Conservation (phyloP, 1,284 basidiomycete species). For the Coniferiporia sulphurascens region DNA sequence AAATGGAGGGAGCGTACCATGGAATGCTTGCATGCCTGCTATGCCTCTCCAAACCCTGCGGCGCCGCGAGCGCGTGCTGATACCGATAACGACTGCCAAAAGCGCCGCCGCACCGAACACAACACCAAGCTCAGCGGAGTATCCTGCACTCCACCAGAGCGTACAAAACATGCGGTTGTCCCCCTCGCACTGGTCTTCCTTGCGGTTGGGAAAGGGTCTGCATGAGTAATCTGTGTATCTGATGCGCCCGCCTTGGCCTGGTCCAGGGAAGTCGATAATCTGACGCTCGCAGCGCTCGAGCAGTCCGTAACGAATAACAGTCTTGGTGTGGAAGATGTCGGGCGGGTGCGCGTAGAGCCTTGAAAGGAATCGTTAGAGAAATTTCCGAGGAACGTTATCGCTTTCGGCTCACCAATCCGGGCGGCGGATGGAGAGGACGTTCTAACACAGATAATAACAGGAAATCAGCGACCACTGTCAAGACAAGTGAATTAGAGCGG, state of each 20-base stretch:
- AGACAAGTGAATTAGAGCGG: neutral
- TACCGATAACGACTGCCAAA: constrained; percentile 56
- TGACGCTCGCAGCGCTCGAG: constrained; percentile 51
- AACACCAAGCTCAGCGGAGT: constrained; percentile 54
- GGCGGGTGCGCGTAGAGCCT: constrained; percentile 57
- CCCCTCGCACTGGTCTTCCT: constrained; percentile 55
- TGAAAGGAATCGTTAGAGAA: constrained; percentile 23
- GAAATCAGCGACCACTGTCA: neutral
- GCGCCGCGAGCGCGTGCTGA: constrained; percentile 66
- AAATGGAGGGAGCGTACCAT: constrained; percentile 35
- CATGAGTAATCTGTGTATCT: constrained; percentile 56
- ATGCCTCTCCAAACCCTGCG: constrained; percentile 70
- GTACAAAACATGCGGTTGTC: constrained; percentile 47
- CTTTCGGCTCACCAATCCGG: constrained; percentile 55
- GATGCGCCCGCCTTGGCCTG: constrained; percentile 38
- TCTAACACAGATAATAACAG: constrained; percentile 34
- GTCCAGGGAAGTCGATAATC: constrained; percentile 43
- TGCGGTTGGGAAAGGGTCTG: constrained; percentile 58
- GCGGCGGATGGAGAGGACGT: constrained; percentile 49
- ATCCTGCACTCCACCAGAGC: constrained; percentile 66
- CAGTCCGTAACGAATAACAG: constrained; percentile 56
- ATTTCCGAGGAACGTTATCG: constrained; percentile 17
- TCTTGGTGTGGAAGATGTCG: constrained; percentile 42
- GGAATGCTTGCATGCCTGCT: constrained; percentile 54
- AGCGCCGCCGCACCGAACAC: constrained; percentile 59